A percentile compares a stretch with the other conserved stretches of the same genome.
Conservation (phyloP, 1,284 basidiomycete genomes). For the Ceratobasidium sp. region DNA sequence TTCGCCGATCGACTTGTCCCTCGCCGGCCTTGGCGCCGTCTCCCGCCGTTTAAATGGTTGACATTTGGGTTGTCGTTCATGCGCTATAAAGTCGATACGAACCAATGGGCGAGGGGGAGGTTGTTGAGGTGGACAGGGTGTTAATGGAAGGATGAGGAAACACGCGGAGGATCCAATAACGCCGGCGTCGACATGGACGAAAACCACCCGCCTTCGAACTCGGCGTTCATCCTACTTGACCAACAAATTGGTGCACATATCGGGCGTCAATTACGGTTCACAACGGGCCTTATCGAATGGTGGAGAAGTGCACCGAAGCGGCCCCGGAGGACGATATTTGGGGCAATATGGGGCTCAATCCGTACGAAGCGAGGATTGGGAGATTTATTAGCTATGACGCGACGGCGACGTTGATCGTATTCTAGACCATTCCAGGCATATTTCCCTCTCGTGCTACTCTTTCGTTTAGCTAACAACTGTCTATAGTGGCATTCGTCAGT, state of each 20-base stretch:
- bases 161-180: conserved; percentile 51
- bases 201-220: conserved; percentile 73
- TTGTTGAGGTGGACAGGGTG: conserved; percentile 66
- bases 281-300: conserved; percentile 70
- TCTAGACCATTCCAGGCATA: conserved; percentile 79
- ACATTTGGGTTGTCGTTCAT: conserved; percentile 74
- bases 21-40: conserved; percentile 70
- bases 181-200: conserved; percentile 64
- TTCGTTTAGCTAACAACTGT: conserved; percentile 50
- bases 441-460: conserved; percentile 28
- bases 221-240: conserved; percentile 83
- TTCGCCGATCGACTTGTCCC: conserved; percentile 70
- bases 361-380: conserved; percentile 83
- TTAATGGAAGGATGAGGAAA: conserved; percentile 66
- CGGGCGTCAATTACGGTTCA: conserved; percentile 70
- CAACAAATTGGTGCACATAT: conserved; percentile 83
- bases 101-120: conserved; percentile 81
- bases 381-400: conserved; percentile 62
- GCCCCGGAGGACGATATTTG: conserved; percentile 80
- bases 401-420: conserved; percentile 71
- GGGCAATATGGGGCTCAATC: conserved; percentile 77
- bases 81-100: conserved; percentile 79
- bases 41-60: conserved; percentile 66
- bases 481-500: conserved; percentile 66
- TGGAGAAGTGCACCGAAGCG: conserved; percentile 74